phyloP scores from a whole-genome alignment of 768 basidiomycete species.

The Lentinula boryana region DNA sequence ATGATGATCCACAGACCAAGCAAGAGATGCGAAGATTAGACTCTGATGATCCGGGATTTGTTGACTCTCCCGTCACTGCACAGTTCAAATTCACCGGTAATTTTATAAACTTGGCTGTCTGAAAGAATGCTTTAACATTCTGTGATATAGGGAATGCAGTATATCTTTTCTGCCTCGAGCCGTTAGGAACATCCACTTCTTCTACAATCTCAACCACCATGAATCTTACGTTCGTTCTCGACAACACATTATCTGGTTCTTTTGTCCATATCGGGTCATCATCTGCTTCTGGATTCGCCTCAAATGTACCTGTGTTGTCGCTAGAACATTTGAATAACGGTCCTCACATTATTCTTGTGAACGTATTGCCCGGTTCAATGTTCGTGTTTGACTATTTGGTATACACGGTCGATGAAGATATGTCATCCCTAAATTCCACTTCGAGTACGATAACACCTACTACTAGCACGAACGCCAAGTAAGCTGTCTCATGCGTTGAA shows the following conservation, averaged over 20 bases:
- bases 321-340: conserved; percentile 25
- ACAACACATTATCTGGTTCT: conserved; percentile 21
- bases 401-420: conserved; percentile 22
- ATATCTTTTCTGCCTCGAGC: conserved; percentile 38
- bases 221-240: conserved; percentile 40
- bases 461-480: conserved; percentile 15
- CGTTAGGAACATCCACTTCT: conserved; percentile 16
- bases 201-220: conserved; percentile 29
- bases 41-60: conserved; percentile 21
- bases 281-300: conserved; percentile 18
- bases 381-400: conserved; percentile 46
- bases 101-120: neutral
- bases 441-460: conserved; percentile 7
- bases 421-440: conserved; percentile 11
- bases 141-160: conserved; percentile 37
- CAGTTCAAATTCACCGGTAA: conserved; percentile 41
- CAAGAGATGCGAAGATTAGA: conserved; percentile 13
- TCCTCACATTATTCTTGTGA: conserved; percentile 36
- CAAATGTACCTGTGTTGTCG: conserved; percentile 32
- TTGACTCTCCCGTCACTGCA: conserved; percentile 25
- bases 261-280: conserved; percentile 13
- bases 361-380: conserved; percentile 36
- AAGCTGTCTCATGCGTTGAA: conserved; percentile 15
- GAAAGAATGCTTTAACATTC: neutral
- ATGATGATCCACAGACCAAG: neutral